Evolutionary conservation across 768 basidiomycete species (phyloP), one percentile per base, ranked within the genome.

Genomic region (Boletus tomentosulus): DNA sequence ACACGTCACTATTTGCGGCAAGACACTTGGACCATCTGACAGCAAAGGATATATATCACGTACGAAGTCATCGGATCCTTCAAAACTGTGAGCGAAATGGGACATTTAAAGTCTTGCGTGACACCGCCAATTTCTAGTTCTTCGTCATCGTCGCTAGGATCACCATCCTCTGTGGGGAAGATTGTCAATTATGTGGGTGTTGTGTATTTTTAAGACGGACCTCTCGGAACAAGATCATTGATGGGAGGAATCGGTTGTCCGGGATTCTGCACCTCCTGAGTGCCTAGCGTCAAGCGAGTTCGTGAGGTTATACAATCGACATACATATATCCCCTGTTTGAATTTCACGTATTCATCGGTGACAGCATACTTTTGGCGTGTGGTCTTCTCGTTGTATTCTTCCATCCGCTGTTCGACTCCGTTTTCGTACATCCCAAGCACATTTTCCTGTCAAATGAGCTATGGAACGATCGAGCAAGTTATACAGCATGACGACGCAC

Each of bases 111-210:
- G 62, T 84, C 85, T 63, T 90, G 88, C 6, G 85, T 87, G 28
- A 85, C 78, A 25, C 92, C 93, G 49, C 95, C 95, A 47, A 96
- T 75, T 70, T 93, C 87, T 31, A 98, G 70, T 12, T 97, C 95
- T 49, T 93, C 89, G 31, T 95, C 94, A 48, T 85, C 85, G 53
- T 89, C 89, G 50, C 87, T 89, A 30, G 79, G 84, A 57, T 92
- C 91, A 10, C 83, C 89, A 39, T 81, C 77, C 79, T 93, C 92
- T 93, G 44, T 13, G 34, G 9, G 9, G 11, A 38, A 38, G 8
- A 43, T 24, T 5, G 44, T 44, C 35, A 56, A 38, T n/a, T 8
- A 12, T 9, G 34, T 10, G 15, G 19, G 27, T 2, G 34, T 28
- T 24, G 19, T 4, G 5, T 8, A 28, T 35, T 12, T n/a, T 2